Evolutionary conservation across 129 eudicot genomes (phyloP).

Genomic region (Flaveria robusta): DNA sequence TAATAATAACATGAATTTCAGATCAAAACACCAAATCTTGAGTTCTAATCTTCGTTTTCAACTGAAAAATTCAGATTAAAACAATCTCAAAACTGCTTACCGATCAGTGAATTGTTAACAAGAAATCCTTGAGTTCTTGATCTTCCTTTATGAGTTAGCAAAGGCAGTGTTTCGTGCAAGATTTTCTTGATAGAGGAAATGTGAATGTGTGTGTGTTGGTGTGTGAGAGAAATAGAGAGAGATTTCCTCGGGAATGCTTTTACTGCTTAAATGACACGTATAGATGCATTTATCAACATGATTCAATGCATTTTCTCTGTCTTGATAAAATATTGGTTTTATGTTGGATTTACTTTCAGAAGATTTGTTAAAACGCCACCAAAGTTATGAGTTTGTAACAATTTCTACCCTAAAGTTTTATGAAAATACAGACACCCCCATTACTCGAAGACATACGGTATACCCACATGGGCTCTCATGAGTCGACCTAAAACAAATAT

Average conservation of each 20-base stretch:
- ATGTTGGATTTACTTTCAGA: not conserved
- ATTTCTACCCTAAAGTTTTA: not conserved
- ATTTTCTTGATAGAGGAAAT: conserved; percentile 32
- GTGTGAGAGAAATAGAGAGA: conserved; percentile 23
- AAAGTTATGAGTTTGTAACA: not conserved
- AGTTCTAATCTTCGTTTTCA: not conserved
- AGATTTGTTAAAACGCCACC: not conserved
- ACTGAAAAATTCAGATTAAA: conserved; percentile 20
- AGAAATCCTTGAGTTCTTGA: conserved; percentile 21
- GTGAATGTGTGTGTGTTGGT: not conserved
- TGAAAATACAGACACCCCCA: not conserved
- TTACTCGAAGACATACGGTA: not conserved
- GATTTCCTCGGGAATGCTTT: conserved; percentile 43
- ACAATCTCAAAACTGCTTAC: conserved; percentile 46
- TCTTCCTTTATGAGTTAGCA: conserved; percentile 24
- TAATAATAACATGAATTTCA: conserved; percentile 1
- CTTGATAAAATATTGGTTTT: conserved; percentile 2
- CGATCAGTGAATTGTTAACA: conserved; percentile 19
- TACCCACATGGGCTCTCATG: not conserved
- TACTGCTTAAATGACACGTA: conserved; percentile 67
- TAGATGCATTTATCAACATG: conserved; percentile 60
- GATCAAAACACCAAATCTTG: not conserved
- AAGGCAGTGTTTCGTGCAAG: conserved; percentile 5
- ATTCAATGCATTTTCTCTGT: conserved; percentile 55
- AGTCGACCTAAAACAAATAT: not conserved